These are phyloP conservation scores for Laburnicola sp. DNA, from an alignment of 2,329 filamentous ascomycete genomes.

Conservation along the genomic window DNA sequence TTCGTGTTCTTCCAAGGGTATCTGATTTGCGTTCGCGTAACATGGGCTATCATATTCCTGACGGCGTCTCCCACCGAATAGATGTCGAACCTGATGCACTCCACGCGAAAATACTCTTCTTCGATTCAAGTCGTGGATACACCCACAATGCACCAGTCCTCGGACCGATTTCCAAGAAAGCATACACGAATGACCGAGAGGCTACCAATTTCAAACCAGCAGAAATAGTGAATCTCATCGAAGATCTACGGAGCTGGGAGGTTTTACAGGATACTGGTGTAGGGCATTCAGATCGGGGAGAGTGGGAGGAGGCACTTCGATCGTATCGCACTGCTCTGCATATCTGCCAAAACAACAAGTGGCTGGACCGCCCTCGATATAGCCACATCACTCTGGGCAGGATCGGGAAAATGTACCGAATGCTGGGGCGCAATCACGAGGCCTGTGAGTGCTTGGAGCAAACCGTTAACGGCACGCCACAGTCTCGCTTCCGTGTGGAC, in stretches of 20 bases:
- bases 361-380: constrained; percentile 13
- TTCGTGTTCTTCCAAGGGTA: constrained; percentile 13
- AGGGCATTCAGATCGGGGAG: constrained; percentile 9
- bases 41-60: constrained; percentile 37
- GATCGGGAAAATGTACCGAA: constrained; percentile 35
- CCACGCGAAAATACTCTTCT: constrained; percentile 45
- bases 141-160: constrained; percentile 30
- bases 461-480: constrained; percentile 14
- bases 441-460: constrained; percentile 17
- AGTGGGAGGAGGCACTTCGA: not conserved
- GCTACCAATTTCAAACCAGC: not conserved
- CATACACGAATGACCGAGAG: not conserved
- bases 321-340: not conserved
- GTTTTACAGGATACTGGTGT: constrained; percentile 13
- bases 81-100: constrained; percentile 32
- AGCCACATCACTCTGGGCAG: constrained; percentile 24
- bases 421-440: constrained; percentile 38
- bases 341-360: constrained; percentile 1
- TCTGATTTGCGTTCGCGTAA: constrained; percentile 16
- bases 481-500: constrained; percentile 20
- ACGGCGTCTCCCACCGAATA: constrained; percentile 34
- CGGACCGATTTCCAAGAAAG: constrained; percentile 31
- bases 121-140: constrained; percentile 41
- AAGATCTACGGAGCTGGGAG: constrained; percentile 21
- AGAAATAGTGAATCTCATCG: constrained; percentile 7